Percentiles rank a stretch among this genome's conserved stretches.
Conservation (phyloP, 306 rosid genomes). For the Lathyrus oleraceus region DNA sequence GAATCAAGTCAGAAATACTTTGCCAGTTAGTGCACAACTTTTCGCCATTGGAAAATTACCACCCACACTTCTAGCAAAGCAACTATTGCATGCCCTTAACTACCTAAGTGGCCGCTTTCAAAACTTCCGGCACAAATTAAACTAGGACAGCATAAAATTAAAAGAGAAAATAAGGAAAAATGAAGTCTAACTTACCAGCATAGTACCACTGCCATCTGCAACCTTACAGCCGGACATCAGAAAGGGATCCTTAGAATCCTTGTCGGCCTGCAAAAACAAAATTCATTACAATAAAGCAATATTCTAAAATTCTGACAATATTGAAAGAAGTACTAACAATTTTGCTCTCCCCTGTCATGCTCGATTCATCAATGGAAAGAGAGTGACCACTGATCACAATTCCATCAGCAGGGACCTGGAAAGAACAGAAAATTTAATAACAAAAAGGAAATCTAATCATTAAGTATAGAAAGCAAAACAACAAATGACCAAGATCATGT, state of each 20-base stretch:
- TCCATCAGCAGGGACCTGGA: slow-evolving; percentile 95
- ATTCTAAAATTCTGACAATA: neutral
- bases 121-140: neutral
- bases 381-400: slow-evolving; percentile 79
- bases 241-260: slow-evolving; percentile 85
- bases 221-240: slow-evolving; percentile 97
- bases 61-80: slow-evolving; percentile 15
- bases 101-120: slow-evolving; percentile 14
- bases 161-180: slow-evolving; percentile 8
- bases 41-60: neutral
- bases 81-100: slow-evolving; percentile 26
- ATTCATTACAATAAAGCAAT: slow-evolving; percentile 2
- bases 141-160: neutral
- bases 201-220: slow-evolving; percentile 95
- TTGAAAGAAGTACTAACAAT: slow-evolving; percentile 57
- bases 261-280: slow-evolving; percentile 56
- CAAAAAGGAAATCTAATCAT: slow-evolving; percentile 18
- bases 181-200: slow-evolving; percentile 66
- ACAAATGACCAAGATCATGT: slow-evolving; percentile 15
- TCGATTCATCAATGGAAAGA: slow-evolving; percentile 87
- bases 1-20: slow-evolving; percentile 17
- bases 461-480: slow-evolving; percentile 22
- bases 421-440: slow-evolving; percentile 26
- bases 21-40: neutral
- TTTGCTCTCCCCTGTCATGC: slow-evolving; percentile 99